Evolutionary conservation across 305 asterid genomes (phyloP).

Genomic region (Striga hermonthica): DNA sequence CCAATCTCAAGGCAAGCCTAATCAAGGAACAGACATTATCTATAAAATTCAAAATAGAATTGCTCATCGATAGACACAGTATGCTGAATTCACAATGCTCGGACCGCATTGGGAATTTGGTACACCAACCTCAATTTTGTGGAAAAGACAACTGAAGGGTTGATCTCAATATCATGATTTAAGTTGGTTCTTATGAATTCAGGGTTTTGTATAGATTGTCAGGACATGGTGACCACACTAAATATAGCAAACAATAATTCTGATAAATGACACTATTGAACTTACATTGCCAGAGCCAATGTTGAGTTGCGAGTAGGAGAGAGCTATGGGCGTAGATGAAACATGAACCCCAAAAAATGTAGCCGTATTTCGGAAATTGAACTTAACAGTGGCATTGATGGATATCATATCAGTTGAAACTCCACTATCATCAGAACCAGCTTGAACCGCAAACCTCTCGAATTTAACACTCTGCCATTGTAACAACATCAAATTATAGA

Average conservation of each 20-base stretch:
- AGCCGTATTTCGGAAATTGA: slow-evolving; percentile 55
- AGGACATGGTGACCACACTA: background rate
- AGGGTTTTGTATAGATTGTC: background rate
- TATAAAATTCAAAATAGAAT: too few relatives aligned
- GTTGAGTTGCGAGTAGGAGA: slow-evolving; percentile 50
- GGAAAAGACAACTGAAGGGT: too few relatives aligned
- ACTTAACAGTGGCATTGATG: slow-evolving; percentile 51
- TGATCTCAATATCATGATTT: background rate
- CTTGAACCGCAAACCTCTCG: slow-evolving; percentile 26
- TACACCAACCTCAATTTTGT: too few relatives aligned
- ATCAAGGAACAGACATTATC: too few relatives aligned
- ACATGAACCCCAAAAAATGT: slow-evolving; percentile 70
- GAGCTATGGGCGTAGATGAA: slow-evolving; percentile 53
- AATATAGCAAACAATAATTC: background rate
- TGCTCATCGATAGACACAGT: too few relatives aligned
- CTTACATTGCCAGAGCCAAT: slow-evolving; percentile 68
- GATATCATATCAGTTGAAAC: slow-evolving; percentile 74
- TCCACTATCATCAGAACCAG: slow-evolving; percentile 17
- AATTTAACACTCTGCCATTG: slow-evolving; percentile 26
- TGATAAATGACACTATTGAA: background rate
- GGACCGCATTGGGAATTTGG: too few relatives aligned
- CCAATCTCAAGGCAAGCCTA: too few relatives aligned
- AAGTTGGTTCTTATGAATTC: background rate
- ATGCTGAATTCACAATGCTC: too few relatives aligned
- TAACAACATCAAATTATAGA: background rate